These are phyloP conservation scores for Ceratocystiopsis minuta DNA, from an alignment of 2,329 filamentous ascomycete genomes.

Conservation along the genomic window DNA sequence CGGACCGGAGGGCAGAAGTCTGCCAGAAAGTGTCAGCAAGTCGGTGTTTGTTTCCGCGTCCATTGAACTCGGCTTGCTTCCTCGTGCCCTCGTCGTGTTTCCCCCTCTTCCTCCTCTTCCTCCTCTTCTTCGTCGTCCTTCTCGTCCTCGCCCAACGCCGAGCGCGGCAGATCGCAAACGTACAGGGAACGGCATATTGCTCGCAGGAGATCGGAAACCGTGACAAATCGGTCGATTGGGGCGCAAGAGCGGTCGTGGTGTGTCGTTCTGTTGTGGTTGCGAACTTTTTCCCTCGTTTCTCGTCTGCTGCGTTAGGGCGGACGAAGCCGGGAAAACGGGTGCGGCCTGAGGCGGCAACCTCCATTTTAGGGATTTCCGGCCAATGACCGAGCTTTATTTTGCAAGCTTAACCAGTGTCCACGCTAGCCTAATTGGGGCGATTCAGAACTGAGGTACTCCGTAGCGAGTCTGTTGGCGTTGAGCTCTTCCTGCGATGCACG, in stretches of 20 bases:
- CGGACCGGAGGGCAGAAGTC: constrained; percentile 24
- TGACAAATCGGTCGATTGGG: constrained; percentile 5
- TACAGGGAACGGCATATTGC: constrained; percentile 16
- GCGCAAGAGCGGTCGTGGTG: constrained; percentile 2
- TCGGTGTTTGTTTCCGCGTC: no score
- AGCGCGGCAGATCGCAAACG: constrained; percentile 4
- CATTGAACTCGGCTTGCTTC: no score
- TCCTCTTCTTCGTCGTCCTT: no score
- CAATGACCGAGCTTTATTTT: constrained; percentile 9
- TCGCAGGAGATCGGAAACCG: background rate
- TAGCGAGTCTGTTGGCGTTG: no score
- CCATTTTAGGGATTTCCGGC: background rate
- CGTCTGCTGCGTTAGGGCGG: constrained; percentile 11
- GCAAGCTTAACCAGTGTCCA: constrained; percentile 1
- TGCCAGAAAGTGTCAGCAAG: no score
- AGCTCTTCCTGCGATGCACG: no score
- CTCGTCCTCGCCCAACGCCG: no score
- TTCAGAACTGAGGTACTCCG: no score
- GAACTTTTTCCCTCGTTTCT: constrained; percentile 12
- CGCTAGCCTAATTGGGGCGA: no score
- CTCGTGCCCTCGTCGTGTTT: no score
- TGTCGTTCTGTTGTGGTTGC: no score
- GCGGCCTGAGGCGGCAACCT: constrained; percentile 2
- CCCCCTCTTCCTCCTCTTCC: no score
- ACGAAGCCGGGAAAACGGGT: constrained; percentile 12